These are phyloP conservation scores for Colletotrichum sp. DNA, from an alignment of 2,329 filamentous ascomycete genomes.

Conservation along the genomic window DNA sequence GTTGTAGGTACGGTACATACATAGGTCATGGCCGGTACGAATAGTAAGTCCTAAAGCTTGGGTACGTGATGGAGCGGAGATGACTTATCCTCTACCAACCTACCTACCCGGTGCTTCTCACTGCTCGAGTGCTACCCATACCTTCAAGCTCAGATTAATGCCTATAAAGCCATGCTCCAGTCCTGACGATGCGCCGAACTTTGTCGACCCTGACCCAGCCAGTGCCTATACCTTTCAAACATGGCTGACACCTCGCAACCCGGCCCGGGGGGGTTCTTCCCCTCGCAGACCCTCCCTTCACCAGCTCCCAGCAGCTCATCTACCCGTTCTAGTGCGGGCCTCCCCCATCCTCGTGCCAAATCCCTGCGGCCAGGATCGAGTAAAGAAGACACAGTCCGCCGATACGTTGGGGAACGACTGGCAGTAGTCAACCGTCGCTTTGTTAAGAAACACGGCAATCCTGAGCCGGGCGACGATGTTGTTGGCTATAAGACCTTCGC, in stretches of 20 bases:
- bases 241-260: slow-evolving; percentile 29
- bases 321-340: slow-evolving; percentile 34
- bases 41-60: not conserved
- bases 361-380: slow-evolving; percentile 60
- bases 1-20: not conserved
- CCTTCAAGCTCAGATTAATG: not conserved
- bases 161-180: not conserved
- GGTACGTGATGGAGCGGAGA: not conserved
- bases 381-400: slow-evolving; percentile 65
- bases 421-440: slow-evolving; percentile 62
- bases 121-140: not conserved
- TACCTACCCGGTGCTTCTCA: not conserved
- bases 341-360: slow-evolving; percentile 61
- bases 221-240: not conserved
- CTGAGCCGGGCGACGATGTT: slow-evolving; percentile 51
- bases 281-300: slow-evolving; percentile 51
- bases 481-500: slow-evolving; percentile 65
- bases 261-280: slow-evolving; percentile 59
- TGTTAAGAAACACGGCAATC: slow-evolving; percentile 61
- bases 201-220: not conserved
- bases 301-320: slow-evolving; percentile 59
- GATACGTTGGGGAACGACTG: slow-evolving; percentile 61
- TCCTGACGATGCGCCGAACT: slow-evolving; percentile 11
- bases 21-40: not conserved
- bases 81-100: not conserved